phyloP scores from a whole-genome alignment of 2,329 filamentous ascomycete genomes.

The Coniochaeta sp. region DNA sequence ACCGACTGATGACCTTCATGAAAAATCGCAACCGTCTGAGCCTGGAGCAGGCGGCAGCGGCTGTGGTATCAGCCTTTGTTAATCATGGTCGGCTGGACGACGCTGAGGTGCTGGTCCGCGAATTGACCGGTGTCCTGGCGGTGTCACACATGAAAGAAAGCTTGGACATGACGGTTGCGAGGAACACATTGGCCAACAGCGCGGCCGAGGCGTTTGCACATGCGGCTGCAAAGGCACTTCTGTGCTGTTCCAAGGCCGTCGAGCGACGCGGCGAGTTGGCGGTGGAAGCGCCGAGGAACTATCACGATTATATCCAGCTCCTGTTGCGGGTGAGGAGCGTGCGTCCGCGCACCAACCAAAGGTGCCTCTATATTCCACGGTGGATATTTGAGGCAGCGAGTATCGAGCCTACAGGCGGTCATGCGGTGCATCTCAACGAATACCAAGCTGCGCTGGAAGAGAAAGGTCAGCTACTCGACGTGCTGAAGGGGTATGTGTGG shows the following conservation, averaged over 20 bases:
- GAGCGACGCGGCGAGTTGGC: background rate
- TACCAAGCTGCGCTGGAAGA: background rate
- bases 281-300: background rate
- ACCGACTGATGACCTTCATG: background rate
- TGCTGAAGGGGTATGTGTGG: background rate
- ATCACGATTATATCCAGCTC: background rate
- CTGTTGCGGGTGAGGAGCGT: background rate
- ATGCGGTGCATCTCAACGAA: background rate
- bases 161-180: background rate
- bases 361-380: slow-evolving; percentile 1
- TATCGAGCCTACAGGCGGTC: background rate
- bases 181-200: background rate
- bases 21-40: background rate
- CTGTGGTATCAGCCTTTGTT: background rate
- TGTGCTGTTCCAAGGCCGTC: background rate
- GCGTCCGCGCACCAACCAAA: background rate
- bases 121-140: background rate
- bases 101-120: background rate
- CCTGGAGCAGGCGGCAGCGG: slow-evolving; percentile 2
- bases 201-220: background rate
- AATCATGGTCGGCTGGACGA: background rate
- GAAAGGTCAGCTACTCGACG: background rate
- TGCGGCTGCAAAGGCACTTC: background rate
- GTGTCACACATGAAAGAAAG: background rate
- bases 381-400: slow-evolving; percentile 1